These are phyloP conservation scores for Podochytrium sp. DNA, from an alignment of 192 early-diverging fungal species.

Conservation along the genomic window DNA sequence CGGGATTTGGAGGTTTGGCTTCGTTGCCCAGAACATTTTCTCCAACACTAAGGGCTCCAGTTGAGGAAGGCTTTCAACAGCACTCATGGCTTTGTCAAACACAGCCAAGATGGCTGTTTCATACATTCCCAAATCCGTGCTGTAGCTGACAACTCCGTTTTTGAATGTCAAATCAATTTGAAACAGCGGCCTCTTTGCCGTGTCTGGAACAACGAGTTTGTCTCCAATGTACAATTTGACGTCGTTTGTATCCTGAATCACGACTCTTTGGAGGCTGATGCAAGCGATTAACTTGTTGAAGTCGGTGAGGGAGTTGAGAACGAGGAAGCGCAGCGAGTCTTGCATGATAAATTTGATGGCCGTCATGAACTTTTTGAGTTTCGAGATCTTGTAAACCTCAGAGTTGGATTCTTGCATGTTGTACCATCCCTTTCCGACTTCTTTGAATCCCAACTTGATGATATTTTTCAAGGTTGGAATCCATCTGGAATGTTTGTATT, in stretches of 20 bases:
- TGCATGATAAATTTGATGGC: conserved; percentile 69
- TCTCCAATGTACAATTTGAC: conserved; percentile 43
- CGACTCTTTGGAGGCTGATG: conserved; percentile 53
- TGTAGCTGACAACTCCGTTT: conserved; percentile 57
- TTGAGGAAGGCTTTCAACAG: conserved; percentile 58
- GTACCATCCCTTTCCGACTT: conserved; percentile 71
- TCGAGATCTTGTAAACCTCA: conserved; percentile 64
- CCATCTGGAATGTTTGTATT: conserved; percentile 46
- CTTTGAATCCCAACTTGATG: conserved; percentile 58
- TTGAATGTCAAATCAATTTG: conserved; percentile 58
- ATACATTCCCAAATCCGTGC: conserved; percentile 47
- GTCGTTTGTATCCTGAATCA: conserved; percentile 58
- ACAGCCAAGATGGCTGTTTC: conserved; percentile 48
- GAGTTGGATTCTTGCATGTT: conserved; percentile 65
- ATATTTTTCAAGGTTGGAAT: conserved; percentile 51
- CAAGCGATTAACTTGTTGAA: conserved; percentile 50
- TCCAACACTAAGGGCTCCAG: conserved; percentile 63
- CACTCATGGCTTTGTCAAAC: conserved; percentile 59
- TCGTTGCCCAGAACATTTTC: conserved; percentile 66
- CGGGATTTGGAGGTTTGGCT: conserved; percentile 56
- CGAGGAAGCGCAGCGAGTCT: conserved; percentile 58
- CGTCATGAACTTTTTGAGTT: conserved; percentile 63
- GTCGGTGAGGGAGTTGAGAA: conserved; percentile 60
- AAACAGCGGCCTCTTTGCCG: conserved; percentile 53
- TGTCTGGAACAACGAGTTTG: conserved; percentile 43